A percentile compares a stretch with the other conserved stretches of the same genome.
phyloP scores from a whole-genome alignment of 2,329 filamentous ascomycete genomes.

The Epichloe uncinata region DNA sequence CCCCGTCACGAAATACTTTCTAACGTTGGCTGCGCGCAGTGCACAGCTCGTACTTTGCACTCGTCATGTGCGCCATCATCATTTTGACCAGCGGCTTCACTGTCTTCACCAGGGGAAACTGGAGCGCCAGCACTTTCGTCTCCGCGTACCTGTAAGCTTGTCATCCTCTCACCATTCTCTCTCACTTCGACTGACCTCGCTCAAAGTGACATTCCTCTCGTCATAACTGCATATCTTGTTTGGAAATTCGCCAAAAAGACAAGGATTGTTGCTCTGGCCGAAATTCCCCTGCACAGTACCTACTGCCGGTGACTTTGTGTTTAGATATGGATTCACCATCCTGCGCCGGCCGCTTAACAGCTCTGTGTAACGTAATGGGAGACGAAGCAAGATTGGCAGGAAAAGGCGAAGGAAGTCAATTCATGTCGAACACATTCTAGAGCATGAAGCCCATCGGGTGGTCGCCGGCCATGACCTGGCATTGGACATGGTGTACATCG shows the following conservation, averaged over 20 bases:
- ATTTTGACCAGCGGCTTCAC: conserved; percentile 57
- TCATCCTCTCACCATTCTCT: background rate
- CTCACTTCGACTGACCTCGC: background rate
- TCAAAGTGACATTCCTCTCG: conserved; percentile 44
- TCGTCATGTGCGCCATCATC: conserved; percentile 49
- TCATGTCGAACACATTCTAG: no score
- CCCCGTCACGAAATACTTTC: background rate
- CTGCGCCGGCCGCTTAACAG: no score
- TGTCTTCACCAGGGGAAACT: conserved; percentile 46
- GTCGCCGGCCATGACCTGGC: no score
- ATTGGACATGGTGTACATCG: no score
- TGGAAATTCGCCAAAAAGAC: conserved; percentile 58
- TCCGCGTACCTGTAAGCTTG: conserved; percentile 46
- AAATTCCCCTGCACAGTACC: conserved; percentile 30
- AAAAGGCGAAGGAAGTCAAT: no score
- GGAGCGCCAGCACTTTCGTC: conserved; percentile 43
- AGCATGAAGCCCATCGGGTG: no score
- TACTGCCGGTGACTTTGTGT: no score
- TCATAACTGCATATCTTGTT: conserved; percentile 39
- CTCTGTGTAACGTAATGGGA: no score
- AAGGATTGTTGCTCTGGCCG: conserved; percentile 34
- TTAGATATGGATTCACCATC: no score
- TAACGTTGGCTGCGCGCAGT: conserved; percentile 20
- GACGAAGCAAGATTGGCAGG: no score
- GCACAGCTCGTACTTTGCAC: conserved; percentile 45